Evolutionary conservation across 352 stramenopile genomes (phyloP).

Genomic region (Phytophthora tentaculata): DNA sequence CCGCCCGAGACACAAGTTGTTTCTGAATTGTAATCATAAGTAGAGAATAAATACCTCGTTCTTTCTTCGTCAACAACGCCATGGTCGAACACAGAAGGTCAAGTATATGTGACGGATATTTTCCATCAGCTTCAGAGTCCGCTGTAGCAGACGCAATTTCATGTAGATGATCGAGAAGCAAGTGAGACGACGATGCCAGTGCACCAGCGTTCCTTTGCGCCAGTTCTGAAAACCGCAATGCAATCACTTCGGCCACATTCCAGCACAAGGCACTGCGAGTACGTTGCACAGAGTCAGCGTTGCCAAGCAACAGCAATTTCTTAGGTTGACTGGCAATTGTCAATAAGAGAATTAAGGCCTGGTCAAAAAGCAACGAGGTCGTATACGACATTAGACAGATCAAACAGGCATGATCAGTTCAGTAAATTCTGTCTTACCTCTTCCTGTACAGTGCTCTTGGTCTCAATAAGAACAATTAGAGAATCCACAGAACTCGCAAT

Average conservation of each 20-base stretch:
- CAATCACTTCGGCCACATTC: conserved; percentile 69
- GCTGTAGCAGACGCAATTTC: conserved; percentile 55
- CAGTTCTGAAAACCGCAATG: conserved; percentile 50
- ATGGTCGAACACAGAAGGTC: conserved; percentile 76
- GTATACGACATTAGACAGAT: too few relatives aligned
- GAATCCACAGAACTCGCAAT: conserved; percentile 49
- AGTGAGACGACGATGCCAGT: conserved; percentile 66
- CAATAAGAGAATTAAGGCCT: conserved; percentile 75
- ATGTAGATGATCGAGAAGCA: conserved; percentile 84
- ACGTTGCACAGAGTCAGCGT: conserved; percentile 34
- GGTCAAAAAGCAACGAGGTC: too few relatives aligned
- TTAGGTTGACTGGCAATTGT: conserved; percentile 72
- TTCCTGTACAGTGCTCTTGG: conserved; percentile 52
- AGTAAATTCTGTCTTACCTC: conserved; percentile 44
- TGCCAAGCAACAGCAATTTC: conserved; percentile 62
- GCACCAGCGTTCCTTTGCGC: conserved; percentile 41
- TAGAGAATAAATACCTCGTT: conserved; percentile 72
- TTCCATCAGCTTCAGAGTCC: conserved; percentile 30
- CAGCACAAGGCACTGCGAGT: conserved; percentile 55
- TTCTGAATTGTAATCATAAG: conserved; percentile 90
- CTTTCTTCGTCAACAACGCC: conserved; percentile 65
- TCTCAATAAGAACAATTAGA: conserved; percentile 47
- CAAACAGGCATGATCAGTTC: neutral
- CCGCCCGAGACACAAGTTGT: conserved; percentile 61
- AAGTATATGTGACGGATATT: conserved; percentile 68